Percentiles rank a stretch among this genome's conserved stretches.
Conservation (phyloP, 192 early-diverging fungal species). For the Linnemannia elongata region DNA sequence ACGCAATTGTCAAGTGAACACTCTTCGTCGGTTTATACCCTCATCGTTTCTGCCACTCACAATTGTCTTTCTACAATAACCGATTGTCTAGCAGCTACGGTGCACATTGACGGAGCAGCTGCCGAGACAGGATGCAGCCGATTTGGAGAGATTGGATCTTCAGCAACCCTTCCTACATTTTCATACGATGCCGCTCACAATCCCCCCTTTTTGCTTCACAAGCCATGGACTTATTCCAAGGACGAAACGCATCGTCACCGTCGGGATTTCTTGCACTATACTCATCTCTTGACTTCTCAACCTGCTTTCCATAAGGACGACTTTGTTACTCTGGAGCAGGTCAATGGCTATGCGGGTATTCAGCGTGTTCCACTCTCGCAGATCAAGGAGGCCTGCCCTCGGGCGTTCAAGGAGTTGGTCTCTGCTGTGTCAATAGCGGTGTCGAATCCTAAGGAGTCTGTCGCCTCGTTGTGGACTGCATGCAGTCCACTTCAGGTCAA, state of each 20-base stretch:
- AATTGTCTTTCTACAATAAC: background rate
- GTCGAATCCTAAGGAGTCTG: background rate
- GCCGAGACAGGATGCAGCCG: constrained; percentile 89
- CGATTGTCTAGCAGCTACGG: constrained; percentile 28
- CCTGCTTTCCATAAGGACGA: constrained; percentile 56
- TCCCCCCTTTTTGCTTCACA: background rate
- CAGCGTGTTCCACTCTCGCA: background rate
- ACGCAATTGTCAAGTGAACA: too few relatives aligned
- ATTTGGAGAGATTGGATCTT: constrained; percentile 71
- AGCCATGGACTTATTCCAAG: constrained; percentile 78
- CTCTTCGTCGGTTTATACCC: too few relatives aligned
- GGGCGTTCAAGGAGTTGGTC: background rate
- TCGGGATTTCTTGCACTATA: constrained; percentile 64
- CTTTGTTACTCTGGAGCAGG: constrained; percentile 53
- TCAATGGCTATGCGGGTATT: constrained; percentile 62
- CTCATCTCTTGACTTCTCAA: constrained; percentile 65
- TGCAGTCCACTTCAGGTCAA: constrained; percentile 48
- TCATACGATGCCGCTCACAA: background rate
- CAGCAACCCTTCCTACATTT: background rate
- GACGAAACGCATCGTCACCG: constrained; percentile 65
- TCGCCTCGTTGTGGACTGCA: constrained; percentile 15
- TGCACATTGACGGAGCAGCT: constrained; percentile 81
- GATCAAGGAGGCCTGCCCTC: constrained; percentile 26
- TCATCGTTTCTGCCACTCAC: constrained; percentile 7
- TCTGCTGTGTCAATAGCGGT: background rate